phyloP scores from a whole-genome alignment of 1,284 basidiomycete genomes.

The Porodaedalea pini region DNA sequence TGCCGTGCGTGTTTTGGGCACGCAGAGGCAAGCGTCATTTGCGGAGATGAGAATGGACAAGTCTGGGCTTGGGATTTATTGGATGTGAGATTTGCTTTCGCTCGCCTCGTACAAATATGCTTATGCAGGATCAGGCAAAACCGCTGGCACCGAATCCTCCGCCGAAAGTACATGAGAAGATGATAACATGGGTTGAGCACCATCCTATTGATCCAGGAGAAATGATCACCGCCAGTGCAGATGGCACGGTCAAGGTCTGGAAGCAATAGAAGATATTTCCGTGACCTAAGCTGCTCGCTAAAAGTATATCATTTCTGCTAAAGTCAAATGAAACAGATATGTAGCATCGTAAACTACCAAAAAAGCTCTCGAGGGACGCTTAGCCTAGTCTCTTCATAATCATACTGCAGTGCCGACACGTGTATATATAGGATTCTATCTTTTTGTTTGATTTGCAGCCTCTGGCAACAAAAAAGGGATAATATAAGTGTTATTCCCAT shows the following conservation, averaged over 20 bases:
- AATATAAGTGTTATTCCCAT: slow-evolving; percentile 9
- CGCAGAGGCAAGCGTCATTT: slow-evolving; percentile 77
- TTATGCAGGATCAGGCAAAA: slow-evolving; percentile 48
- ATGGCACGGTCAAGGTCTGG: slow-evolving; percentile 85
- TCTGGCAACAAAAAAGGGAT: slow-evolving; percentile 33
- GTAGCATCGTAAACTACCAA: too few relatives aligned
- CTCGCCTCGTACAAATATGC: background rate
- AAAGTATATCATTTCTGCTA: slow-evolving; percentile 15
- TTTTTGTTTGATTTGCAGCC: slow-evolving; percentile 52
- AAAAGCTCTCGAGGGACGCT: too few relatives aligned
- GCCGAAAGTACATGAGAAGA: slow-evolving; percentile 72
- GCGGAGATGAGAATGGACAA: slow-evolving; percentile 85
- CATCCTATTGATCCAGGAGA: slow-evolving; percentile 80
- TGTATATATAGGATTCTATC: slow-evolving; percentile 34
- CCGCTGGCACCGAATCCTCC: slow-evolving; percentile 63
- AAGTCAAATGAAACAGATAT: background rate
- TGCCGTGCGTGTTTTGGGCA: slow-evolving; percentile 82
- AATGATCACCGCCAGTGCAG: slow-evolving; percentile 84
- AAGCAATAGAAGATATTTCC: slow-evolving; percentile 33
- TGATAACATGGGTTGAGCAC: slow-evolving; percentile 88
- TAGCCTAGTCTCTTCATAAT: too few relatives aligned
- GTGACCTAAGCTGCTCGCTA: background rate
- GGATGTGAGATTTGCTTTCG: slow-evolving; percentile 51
- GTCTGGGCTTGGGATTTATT: slow-evolving; percentile 93
- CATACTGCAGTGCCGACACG: too few relatives aligned